Evolutionary conservation across 1,284 basidiomycete species (phyloP).

Genomic region (Peniophora sp.): DNA sequence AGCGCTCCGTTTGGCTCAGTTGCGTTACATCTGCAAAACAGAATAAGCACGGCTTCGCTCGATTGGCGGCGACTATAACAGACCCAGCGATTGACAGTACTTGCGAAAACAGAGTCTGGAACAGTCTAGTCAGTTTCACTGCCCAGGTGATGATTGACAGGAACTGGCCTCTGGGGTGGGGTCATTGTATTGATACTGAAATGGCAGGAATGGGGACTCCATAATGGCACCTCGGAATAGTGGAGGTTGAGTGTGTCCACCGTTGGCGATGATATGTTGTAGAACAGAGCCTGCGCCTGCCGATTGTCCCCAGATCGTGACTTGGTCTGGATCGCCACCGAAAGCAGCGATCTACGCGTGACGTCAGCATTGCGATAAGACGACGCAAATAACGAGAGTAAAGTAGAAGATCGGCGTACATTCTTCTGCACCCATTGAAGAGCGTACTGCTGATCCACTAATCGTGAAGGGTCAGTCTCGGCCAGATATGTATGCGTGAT

Average conservation of each 20-base stretch:
- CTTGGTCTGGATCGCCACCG: conserved; percentile 16
- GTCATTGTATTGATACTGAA: conserved; percentile 12
- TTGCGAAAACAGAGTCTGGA: not conserved
- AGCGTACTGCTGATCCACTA: conserved; percentile 13
- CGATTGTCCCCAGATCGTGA: conserved; percentile 14
- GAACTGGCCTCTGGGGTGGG: conserved; percentile 9
- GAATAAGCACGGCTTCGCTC: not conserved
- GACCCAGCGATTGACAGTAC: not conserved
- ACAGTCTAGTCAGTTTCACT: not conserved
- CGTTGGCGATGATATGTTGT: conserved; percentile 13
- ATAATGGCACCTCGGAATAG: conserved; percentile 12
- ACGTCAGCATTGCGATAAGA: not conserved
- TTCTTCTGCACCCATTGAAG: conserved; percentile 14
- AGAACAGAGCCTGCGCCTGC: conserved; percentile 14
- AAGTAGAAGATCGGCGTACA: conserved; percentile 4
- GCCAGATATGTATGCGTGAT: no score
- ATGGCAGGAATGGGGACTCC: conserved; percentile 12
- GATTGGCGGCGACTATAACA: not conserved
- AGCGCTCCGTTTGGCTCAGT: not conserved
- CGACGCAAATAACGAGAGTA: not conserved
- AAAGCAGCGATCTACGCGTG: conserved; percentile 11
- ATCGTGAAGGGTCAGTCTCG: not conserved
- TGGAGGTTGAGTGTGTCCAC: conserved; percentile 10
- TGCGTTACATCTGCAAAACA: not conserved
- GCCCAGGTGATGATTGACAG: not conserved